phyloP scores from a whole-genome alignment of 768 basidiomycete genomes.

The Amanita jacksonii region DNA sequence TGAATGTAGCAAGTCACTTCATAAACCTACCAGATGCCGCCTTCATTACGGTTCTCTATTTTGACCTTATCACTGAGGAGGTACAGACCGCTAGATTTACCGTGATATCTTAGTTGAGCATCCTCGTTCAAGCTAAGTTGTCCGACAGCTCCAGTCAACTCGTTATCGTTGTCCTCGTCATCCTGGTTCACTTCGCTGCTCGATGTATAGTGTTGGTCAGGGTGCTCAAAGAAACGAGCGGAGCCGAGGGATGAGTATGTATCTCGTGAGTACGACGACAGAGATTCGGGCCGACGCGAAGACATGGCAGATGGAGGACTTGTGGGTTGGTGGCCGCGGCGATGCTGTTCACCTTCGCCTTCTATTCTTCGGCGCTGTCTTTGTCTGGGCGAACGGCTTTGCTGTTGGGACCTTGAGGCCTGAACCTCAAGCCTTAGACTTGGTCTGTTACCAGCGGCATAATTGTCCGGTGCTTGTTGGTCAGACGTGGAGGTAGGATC shows the following conservation, averaged over 20 bases:
- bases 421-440: conserved; percentile 13
- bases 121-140: conserved; percentile 87
- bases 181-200: conserved; percentile 14
- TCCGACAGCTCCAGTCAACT: conserved; percentile 61
- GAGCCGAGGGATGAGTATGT: not conserved
- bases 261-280: not conserved
- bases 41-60: conserved; percentile 57
- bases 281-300: conserved; percentile 11
- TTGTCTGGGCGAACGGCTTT: conserved; percentile 23
- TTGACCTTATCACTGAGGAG: conserved; percentile 55
- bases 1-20: conserved; percentile 5
- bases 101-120: conserved; percentile 77
- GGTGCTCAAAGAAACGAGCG: not conserved
- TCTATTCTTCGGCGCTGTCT: conserved; percentile 44
- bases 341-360: conserved; percentile 20
- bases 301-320: conserved; percentile 17
- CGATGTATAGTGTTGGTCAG: not conserved
- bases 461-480: not conserved
- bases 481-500: conserved; percentile 5
- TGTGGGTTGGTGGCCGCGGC: conserved; percentile 12
- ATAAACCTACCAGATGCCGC: conserved; percentile 58
- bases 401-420: conserved; percentile 5
- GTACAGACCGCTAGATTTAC: conserved; percentile 75
- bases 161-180: conserved; percentile 30
- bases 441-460: not conserved